phyloP scores from a whole-genome alignment of 148 eudicot genomes.

The Amaranthus cruentus region DNA sequence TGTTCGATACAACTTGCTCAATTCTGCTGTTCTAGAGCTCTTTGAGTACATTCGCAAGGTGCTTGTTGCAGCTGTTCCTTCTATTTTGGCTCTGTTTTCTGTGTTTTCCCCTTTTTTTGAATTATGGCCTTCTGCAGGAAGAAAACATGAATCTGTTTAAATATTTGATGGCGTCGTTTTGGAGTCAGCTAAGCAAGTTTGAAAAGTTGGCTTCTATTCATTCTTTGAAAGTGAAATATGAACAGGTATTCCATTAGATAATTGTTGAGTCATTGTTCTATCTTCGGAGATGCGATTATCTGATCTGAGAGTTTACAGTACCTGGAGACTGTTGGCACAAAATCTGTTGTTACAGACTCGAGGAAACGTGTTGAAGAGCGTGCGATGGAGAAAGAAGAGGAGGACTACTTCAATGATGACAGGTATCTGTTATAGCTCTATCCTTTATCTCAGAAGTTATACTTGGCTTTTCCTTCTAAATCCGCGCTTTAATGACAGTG shows the following conservation, averaged over 20 bases:
- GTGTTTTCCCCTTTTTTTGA: slow-evolving; percentile 7
- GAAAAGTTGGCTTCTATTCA: slow-evolving; percentile 49
- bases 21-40: slow-evolving; percentile 89
- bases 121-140: slow-evolving; percentile 58
- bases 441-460: not conserved
- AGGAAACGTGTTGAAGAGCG: slow-evolving; percentile 84
- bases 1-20: slow-evolving; percentile 71
- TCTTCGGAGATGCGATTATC: slow-evolving; percentile 8
- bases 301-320: slow-evolving; percentile 48
- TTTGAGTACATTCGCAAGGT: slow-evolving; percentile 87
- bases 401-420: slow-evolving; percentile 92
- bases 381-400: slow-evolving; percentile 94
- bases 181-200: slow-evolving; percentile 74
- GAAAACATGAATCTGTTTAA: slow-evolving; percentile 70
- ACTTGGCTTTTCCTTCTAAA: slow-evolving; percentile 7
- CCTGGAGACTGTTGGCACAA: slow-evolving; percentile 54
- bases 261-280: not conserved
- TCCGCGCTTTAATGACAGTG: slow-evolving; percentile 37
- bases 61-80: slow-evolving; percentile 4
- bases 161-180: slow-evolving; percentile 78
- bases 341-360: slow-evolving; percentile 42
- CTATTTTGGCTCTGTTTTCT: not conserved
- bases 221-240: slow-evolving; percentile 72
- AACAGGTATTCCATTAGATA: slow-evolving; percentile 57
- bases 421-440: slow-evolving; percentile 39